Percentiles rank a stretch among this genome's conserved stretches.
Conservation (phyloP, 768 basidiomycete species). For the Cyclocybe aegerita region DNA sequence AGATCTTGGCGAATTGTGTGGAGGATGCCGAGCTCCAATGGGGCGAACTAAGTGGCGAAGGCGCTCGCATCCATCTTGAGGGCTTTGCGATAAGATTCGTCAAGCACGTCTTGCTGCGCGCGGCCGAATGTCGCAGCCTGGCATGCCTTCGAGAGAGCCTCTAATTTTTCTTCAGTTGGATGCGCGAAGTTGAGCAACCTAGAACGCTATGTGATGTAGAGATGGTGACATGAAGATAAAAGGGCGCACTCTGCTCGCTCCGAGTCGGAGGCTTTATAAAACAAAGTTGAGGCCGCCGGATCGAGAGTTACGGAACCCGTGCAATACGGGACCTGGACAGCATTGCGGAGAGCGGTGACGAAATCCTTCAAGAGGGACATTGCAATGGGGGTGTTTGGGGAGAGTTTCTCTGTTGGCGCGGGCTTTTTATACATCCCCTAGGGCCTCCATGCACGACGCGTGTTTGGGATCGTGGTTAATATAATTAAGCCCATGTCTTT, state of each 20-base stretch:
- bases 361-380: not conserved
- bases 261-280: slow-evolving; percentile 2
- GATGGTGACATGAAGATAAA: not conserved
- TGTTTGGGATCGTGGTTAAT: too few species aligned
- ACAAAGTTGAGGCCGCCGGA: slow-evolving; percentile 3
- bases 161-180: slow-evolving; percentile 4
- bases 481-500: too few species aligned
- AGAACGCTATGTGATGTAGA: not conserved
- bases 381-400: not conserved
- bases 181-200: slow-evolving; percentile 34
- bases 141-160: slow-evolving; percentile 16
- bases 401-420: too few species aligned
- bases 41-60: slow-evolving; percentile 20
- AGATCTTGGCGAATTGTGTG: slow-evolving; percentile 12
- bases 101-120: slow-evolving; percentile 21
- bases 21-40: slow-evolving; percentile 9
- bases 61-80: slow-evolving; percentile 19
- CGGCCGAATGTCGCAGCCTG: slow-evolving; percentile 24
- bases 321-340: slow-evolving; percentile 8
- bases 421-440: too few species aligned
- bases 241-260: slow-evolving; percentile 1
- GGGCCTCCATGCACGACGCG: too few species aligned
- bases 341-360: not conserved
- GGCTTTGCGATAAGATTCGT: slow-evolving; percentile 27
- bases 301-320: slow-evolving; percentile 11